Conservation (phyloP, 805 yeast species). For the Candida nitratophila region DNA sequence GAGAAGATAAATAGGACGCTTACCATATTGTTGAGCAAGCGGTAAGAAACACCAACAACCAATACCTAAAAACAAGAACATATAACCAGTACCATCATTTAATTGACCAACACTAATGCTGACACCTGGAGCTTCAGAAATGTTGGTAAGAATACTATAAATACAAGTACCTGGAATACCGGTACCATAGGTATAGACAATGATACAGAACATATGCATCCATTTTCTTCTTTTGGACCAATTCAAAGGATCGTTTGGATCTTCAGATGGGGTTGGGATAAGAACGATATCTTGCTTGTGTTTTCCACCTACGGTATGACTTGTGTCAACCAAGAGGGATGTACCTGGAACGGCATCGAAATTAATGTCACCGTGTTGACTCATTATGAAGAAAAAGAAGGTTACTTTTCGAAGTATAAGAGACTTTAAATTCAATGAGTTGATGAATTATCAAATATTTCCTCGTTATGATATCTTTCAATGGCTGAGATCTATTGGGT, state of each 20-base stretch:
- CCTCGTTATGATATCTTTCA: no score
- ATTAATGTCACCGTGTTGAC: conserved; percentile 12
- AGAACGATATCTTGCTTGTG: conserved; percentile 34
- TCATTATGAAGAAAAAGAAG: neutral
- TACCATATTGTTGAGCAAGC: conserved; percentile 31
- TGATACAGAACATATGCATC: conserved; percentile 36
- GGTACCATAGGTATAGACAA: conserved; percentile 29
- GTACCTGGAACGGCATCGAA: conserved; percentile 44
- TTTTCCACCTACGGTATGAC: conserved; percentile 5
- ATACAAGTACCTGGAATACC: conserved; percentile 20
- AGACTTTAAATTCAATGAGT: no score
- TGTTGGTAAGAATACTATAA: conserved; percentile 19
- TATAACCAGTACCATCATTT: conserved; percentile 31
- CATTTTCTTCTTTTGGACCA: conserved; percentile 48
- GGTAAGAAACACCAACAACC: conserved; percentile 32
- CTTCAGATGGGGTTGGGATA: conserved; percentile 60
- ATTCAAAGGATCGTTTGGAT: conserved; percentile 65
- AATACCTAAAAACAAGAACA: conserved; percentile 33
- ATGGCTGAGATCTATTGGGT: no score
- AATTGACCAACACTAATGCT: conserved; percentile 24
- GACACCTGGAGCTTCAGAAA: conserved; percentile 10
- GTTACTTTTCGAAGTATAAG: no score
- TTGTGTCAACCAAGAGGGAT: conserved; percentile 39
- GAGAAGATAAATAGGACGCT: conserved; percentile 28
- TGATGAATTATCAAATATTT: no score